Evolutionary conservation across 257 asterid genomes (phyloP), one percentile per base, ranked within the genome.

Genomic region (Mentha longifolia): DNA sequence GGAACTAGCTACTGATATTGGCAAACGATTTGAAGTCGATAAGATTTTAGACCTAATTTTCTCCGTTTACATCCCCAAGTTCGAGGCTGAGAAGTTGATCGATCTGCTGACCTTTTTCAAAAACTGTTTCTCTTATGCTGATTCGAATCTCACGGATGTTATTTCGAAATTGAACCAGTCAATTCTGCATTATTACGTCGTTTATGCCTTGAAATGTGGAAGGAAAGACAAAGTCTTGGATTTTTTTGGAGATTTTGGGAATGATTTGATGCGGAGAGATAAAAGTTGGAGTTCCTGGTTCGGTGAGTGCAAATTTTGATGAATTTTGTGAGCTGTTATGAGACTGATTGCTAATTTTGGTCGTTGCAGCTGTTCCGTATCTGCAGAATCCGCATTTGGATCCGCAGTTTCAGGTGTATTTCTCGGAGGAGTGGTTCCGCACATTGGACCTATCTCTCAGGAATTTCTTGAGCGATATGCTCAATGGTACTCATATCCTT

Each of bases 401-500:
- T 77, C 89, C 98, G 11, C 86, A 78, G 73, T 94, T 88, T 82
- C 86, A 91, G n/a, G 70, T 91, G 39, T 89, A 85, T 82, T 94
- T 91, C 43, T 77, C 98, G 6, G 90, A 89, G 77, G 98, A 89
- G 76, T 94, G 99, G 99, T 84, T 81, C 73, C 90, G 91, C 50
- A 66, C 90, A 20, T 76, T 94, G 77, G 96, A 88, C 74, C 87
- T 91, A 35, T 84, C 91, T 45, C 14, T 84, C 68, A 78, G 93
- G 87, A 94, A 94, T 79, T 92, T 94, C 80, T 76, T 94, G 79
- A 91, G 97, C 78, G 85, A 75, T 82, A 84, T 94, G 80, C 84
- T 94, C 82, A 79, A 86, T 65, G 96, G 88, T 45, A 83, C 89
- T 85, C 98, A 94, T 94, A 94, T 94, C 99, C 99, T 91, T 82